Conservation (phyloP, 805 yeast species). For the Cyberlindnera nakhonratchasimensis region DNA sequence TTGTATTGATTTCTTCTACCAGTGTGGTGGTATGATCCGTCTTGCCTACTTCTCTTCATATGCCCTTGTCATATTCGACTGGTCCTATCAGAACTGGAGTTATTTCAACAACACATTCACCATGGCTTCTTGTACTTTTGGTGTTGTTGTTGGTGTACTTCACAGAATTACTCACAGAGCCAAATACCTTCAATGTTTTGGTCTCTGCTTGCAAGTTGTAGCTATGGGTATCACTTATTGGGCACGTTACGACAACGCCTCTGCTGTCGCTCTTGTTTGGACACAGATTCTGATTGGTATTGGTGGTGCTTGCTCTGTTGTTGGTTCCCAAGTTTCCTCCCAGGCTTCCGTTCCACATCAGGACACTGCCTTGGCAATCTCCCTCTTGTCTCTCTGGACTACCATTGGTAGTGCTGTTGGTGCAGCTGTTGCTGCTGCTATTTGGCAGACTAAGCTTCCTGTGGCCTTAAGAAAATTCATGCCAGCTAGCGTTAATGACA, state of each 20-base stretch:
- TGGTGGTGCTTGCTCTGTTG: conserved; percentile 39
- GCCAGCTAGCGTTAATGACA: conserved; percentile 27
- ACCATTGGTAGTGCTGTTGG: conserved; percentile 40
- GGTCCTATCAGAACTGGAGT: conserved; percentile 34
- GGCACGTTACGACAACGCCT: conserved; percentile 25
- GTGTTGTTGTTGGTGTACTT: conserved; percentile 34
- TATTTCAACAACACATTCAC: conserved; percentile 37
- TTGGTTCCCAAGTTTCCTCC: conserved; percentile 36
- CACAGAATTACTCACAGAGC: conserved; percentile 36
- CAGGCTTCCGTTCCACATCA: conserved; percentile 42
- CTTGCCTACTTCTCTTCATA: conserved; percentile 37
- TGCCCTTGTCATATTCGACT: conserved; percentile 31
- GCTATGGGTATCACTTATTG: conserved; percentile 33
- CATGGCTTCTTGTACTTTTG: conserved; percentile 36
- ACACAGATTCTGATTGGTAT: conserved; percentile 36
- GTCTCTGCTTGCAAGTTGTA: conserved; percentile 32
- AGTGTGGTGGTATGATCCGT: conserved; percentile 30
- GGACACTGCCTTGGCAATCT: conserved; percentile 38
- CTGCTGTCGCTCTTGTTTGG: conserved; percentile 29
- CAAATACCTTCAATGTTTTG: conserved; percentile 34
- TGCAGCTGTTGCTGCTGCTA: conserved; percentile 37
- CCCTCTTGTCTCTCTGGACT: conserved; percentile 33
- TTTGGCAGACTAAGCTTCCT: conserved; percentile 35
- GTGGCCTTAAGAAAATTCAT: conserved; percentile 28
- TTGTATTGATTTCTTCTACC: conserved; percentile 33